Evolutionary conservation across 371 early-diverging fungal species (phyloP).

Genomic region (Saksenaea vasiformis): DNA sequence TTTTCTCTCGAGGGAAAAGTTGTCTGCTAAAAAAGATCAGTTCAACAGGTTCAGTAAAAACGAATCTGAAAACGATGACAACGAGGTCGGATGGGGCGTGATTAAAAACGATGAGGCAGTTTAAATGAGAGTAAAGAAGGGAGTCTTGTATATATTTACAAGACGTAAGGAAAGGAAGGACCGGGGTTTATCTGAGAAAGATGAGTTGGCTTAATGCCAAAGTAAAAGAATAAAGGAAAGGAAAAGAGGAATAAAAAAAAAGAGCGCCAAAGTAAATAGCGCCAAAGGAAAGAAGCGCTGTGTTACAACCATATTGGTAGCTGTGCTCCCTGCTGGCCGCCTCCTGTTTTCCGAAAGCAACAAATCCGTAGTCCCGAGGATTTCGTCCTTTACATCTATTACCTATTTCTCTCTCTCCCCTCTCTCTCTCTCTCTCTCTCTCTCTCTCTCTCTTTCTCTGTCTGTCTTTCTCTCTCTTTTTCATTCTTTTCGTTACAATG

Average conservation of each 20-base stretch:
- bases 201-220: constrained; percentile 4
- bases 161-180: background rate
- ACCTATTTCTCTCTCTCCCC: background rate
- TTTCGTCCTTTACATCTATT: background rate
- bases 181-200: background rate
- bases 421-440: no score
- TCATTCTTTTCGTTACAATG: background rate
- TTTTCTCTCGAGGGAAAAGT: background rate
- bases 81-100: background rate
- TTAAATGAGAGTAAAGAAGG: background rate
- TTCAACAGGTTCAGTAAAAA: background rate
- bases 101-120: background rate
- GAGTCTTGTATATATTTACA: background rate
- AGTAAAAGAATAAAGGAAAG: background rate
- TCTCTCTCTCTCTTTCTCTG: no score
- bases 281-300: background rate
- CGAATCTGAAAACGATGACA: background rate
- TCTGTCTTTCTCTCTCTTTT: background rate
- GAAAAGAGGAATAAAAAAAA: background rate
- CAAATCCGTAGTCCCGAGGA: background rate
- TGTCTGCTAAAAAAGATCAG: background rate
- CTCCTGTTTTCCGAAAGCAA: background rate
- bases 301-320: background rate
- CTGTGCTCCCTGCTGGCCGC: background rate
- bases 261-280: background rate